A percentile compares a stretch with the other conserved stretches of the same genome.
Conservation (phyloP, 2,329 filamentous ascomycete species). For the Colletotrichum cordylinicola region DNA sequence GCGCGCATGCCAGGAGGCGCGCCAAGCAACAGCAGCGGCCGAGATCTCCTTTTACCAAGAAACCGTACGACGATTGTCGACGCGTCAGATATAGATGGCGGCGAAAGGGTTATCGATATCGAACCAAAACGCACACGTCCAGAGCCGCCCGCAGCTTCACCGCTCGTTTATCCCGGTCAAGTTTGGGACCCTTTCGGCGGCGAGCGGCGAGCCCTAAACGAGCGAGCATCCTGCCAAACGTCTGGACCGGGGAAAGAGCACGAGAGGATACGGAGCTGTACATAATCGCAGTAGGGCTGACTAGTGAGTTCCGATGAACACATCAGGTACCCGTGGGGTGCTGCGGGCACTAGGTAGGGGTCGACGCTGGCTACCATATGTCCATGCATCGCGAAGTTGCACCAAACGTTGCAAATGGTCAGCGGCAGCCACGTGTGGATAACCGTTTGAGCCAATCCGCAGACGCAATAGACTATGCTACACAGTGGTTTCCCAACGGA, state of each 20-base stretch:
- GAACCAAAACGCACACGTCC: neutral
- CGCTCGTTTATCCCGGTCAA: neutral
- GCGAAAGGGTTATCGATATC: neutral
- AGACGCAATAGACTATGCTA: neutral
- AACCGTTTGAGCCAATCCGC: slow-evolving; percentile 4
- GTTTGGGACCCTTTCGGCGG: neutral
- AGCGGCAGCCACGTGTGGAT: slow-evolving; percentile 8
- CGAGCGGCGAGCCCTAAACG: neutral
- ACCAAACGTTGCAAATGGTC: neutral
- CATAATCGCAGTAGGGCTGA: slow-evolving; percentile 22
- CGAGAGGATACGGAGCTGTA: slow-evolving; percentile 13
- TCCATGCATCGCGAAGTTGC: slow-evolving; percentile 17
- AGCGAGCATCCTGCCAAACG: neutral
- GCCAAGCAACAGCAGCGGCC: neutral
- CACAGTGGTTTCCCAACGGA: neutral
- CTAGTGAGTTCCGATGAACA: slow-evolving; percentile 16
- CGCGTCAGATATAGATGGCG: neutral
- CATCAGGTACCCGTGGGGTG: slow-evolving; percentile 16
- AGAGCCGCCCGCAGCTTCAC: slow-evolving; percentile 7
- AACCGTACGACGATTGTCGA: neutral
- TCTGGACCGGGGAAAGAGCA: neutral
- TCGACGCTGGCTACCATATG: neutral
- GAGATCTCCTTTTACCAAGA: neutral
- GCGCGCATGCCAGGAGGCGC: neutral
- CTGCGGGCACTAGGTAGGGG: slow-evolving; percentile 11